Evolutionary conservation across 768 basidiomycete genomes (phyloP).

Genomic region (Phanerodontia chrysosporium): DNA sequence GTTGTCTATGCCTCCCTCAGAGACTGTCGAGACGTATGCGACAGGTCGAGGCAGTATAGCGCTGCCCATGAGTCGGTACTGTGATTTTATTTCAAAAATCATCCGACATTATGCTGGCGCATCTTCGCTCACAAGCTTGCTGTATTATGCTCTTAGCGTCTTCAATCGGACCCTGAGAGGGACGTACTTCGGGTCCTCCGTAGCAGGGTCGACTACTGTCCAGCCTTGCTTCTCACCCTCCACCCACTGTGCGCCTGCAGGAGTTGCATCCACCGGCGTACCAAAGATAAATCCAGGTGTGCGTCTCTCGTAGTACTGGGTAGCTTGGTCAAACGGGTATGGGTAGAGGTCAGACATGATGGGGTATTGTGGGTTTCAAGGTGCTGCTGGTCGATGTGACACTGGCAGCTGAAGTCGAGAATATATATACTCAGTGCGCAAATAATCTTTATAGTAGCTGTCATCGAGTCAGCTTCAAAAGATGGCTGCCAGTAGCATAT

Average conservation of each 20-base stretch:
- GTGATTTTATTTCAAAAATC: not conserved
- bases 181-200: not conserved
- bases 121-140: too few species aligned
- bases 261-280: not conserved
- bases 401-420: too few species aligned
- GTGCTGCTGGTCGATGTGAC: too few species aligned
- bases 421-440: too few species aligned
- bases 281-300: conserved; percentile 5
- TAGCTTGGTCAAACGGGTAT: not conserved
- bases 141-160: too few species aligned
- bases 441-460: too few species aligned
- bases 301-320: not conserved
- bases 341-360: not conserved
- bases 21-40: conserved; percentile 60
- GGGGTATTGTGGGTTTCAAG: too few species aligned
- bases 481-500: too few species aligned
- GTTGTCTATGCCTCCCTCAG: conserved; percentile 47
- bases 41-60: conserved; percentile 66
- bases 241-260: not conserved
- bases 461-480: too few species aligned
- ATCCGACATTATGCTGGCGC: too few species aligned
- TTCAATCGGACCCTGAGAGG: too few species aligned
- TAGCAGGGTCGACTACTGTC: conserved; percentile 5
- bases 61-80: conserved; percentile 50
- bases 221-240: conserved; percentile 11